Evolutionary conservation across 768 basidiomycete species (phyloP).

Genomic region (Boletus subparvulus): DNA sequence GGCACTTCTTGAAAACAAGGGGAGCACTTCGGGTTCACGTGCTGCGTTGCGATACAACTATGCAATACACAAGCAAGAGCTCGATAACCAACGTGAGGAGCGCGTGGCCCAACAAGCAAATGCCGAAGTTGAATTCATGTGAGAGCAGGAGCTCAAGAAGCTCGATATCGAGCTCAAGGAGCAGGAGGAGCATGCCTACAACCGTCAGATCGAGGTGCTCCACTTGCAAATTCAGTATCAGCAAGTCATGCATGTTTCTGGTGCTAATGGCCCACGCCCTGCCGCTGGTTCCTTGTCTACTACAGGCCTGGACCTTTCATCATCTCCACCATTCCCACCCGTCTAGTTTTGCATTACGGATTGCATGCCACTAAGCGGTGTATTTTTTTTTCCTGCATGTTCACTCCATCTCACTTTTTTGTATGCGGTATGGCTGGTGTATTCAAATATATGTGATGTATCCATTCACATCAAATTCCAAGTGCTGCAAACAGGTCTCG

Average conservation of each 20-base stretch:
- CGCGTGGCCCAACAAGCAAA: not conserved
- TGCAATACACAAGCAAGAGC: not conserved
- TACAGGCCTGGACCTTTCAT: not conserved
- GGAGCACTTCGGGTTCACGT: not conserved
- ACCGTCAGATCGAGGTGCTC: not conserved
- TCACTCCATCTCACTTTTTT: not conserved
- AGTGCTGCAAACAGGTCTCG: not conserved
- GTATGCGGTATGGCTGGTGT: not conserved
- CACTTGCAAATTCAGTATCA: not conserved
- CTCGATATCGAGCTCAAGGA: not conserved
- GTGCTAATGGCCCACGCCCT: too few species aligned
- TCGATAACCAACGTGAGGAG: not conserved
- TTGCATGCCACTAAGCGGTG: not conserved
- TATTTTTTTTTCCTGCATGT: not conserved
- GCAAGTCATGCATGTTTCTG: not conserved
- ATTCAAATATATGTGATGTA: not conserved
- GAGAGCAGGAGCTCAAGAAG: not conserved
- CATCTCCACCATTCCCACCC: not conserved
- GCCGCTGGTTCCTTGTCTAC: too few species aligned
- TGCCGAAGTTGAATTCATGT: not conserved
- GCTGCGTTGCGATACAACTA: not conserved
- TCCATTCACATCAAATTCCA: not conserved
- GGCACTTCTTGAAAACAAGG: not conserved
- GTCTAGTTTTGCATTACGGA: not conserved
- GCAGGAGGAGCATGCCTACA: not conserved